phyloP scores from a whole-genome alignment of 2,329 filamentous ascomycete genomes.

The Capronia coronata region DNA sequence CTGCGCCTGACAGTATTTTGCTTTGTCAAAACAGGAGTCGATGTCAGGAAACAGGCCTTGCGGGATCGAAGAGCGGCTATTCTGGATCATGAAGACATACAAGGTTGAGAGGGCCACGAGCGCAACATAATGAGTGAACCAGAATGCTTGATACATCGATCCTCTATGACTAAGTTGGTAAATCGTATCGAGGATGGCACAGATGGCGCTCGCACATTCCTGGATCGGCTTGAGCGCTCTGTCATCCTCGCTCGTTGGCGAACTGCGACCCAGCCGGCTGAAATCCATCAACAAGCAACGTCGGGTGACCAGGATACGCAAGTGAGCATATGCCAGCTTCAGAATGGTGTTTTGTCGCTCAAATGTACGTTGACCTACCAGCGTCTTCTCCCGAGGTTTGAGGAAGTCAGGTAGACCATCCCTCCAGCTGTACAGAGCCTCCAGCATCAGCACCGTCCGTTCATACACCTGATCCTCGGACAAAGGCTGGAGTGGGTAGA shows the following conservation, averaged over 20 bases:
- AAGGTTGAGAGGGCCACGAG: constrained; percentile 26
- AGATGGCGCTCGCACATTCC: constrained; percentile 28
- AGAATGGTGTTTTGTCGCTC: constrained; percentile 30
- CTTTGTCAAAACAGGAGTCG: constrained; percentile 20
- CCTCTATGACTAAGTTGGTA: constrained; percentile 25
- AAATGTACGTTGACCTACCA: constrained; percentile 28
- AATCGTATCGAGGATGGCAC: constrained; percentile 23
- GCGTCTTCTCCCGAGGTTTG: constrained; percentile 28
- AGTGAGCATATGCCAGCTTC: constrained; percentile 29
- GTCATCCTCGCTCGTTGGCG: constrained; percentile 11
- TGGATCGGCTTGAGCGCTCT: constrained; percentile 19
- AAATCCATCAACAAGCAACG: constrained; percentile 28
- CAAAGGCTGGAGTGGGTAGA: constrained; percentile 28
- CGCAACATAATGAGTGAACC: constrained; percentile 31
- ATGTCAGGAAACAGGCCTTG: constrained; percentile 12
- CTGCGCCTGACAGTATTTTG: constrained; percentile 21
- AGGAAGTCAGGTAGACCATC: constrained; percentile 28
- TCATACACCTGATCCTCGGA: constrained; percentile 25
- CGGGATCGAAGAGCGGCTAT: constrained; percentile 17
- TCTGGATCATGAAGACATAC: constrained; percentile 26
- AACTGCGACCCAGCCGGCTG: constrained; percentile 10
- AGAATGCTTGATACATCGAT: constrained; percentile 28
- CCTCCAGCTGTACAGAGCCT: constrained; percentile 26
- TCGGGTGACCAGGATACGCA: constrained; percentile 29
- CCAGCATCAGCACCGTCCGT: constrained; percentile 24